Base-by-base conservation (phyloP, 306 rosid genomes). In the Nissolia schottii region DNA sequence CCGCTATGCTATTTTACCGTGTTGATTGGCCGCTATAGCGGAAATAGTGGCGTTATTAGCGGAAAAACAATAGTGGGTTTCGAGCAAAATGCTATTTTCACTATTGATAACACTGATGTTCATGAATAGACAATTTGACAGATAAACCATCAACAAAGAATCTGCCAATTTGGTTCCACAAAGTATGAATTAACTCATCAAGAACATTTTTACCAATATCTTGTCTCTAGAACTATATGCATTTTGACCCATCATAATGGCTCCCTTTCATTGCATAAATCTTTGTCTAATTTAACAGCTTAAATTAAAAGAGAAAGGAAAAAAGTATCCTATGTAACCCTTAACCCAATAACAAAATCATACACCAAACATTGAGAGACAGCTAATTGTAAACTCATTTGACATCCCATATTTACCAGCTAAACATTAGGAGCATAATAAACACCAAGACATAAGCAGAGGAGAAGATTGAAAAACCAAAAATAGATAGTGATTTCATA, bases 401-500 rank as follows among this genome's bases (percentile, higher is more conserved):
- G 29, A 41, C 14, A 43, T 28, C 50, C 40, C 70, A 48, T 40
- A 63, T 53, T 31, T 38, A 61, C 40, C 4, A 67, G n/a, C 23
- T 9, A 51, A 28, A 49, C 18, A 43, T 2, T 22, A 69, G 31
- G 41, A 66, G 19, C 28, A 61, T 11, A 67, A 23, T 11, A 61
- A 16, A 51, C 59, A 67, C 31, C 28, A 51, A 31, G 16, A 19
- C 71, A 67, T 22, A 35, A 3, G 25, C 43, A 63, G 0, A 10
- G 65, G 16, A 35, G 43, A 69, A 69, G 5, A 38, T 3, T 13
- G 4, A 69, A 18, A 73, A 43, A 13, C 4, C 18, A 6, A 43
- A 13, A 43, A 68, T 1, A 25, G 23, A 37, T 16, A 29, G 64
- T 50, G 37, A 69, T 48, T 80, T 10, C 72, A 55, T 84, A 81